Percentiles rank a stretch among this genome's conserved stretches.
phyloP scores from a whole-genome alignment of 1,139 yeast species.

The Geotrichum carabidarum region DNA sequence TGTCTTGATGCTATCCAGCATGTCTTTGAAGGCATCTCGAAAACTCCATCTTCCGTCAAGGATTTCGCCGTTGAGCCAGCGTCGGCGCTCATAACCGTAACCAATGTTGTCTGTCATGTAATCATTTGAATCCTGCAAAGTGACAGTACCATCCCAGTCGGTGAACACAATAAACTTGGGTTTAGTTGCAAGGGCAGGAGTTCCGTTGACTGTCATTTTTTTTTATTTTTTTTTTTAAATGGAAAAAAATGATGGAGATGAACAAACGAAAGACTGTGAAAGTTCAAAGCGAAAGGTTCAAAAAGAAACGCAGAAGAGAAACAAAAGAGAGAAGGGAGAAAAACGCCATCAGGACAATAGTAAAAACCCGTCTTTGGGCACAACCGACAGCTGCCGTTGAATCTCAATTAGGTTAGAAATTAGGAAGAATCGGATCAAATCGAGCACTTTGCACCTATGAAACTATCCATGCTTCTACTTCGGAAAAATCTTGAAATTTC shows the following conservation, averaged over 20 bases:
- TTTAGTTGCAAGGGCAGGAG: constrained; percentile 35
- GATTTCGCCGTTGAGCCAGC: constrained; percentile 64
- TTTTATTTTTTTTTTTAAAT: not conserved
- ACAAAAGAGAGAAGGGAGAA: not conserved
- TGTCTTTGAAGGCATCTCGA: constrained; percentile 70
- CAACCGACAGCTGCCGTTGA: no score
- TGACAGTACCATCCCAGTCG: constrained; percentile 97
- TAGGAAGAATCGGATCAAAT: no score
- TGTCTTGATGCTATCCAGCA: constrained; percentile 72
- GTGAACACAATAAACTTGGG: constrained; percentile 79
- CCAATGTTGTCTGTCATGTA: constrained; percentile 84
- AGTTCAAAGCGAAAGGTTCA: not conserved
- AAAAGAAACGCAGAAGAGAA: not conserved
- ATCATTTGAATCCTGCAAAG: constrained; percentile 88
- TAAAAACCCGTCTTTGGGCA: no score
- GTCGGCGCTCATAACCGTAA: constrained; percentile 67
- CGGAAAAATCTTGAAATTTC: no score
- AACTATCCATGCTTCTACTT: no score
- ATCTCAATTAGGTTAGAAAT: no score
- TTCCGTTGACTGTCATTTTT: constrained; percentile 2
- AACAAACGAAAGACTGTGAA: no score
- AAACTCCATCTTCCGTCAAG: constrained; percentile 62
- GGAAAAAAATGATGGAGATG: no score
- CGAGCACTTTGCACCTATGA: no score
- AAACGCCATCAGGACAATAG: no score